phyloP scores from a whole-genome alignment of 78 protist genomes.

The Dictyostelium citrinum region DNA sequence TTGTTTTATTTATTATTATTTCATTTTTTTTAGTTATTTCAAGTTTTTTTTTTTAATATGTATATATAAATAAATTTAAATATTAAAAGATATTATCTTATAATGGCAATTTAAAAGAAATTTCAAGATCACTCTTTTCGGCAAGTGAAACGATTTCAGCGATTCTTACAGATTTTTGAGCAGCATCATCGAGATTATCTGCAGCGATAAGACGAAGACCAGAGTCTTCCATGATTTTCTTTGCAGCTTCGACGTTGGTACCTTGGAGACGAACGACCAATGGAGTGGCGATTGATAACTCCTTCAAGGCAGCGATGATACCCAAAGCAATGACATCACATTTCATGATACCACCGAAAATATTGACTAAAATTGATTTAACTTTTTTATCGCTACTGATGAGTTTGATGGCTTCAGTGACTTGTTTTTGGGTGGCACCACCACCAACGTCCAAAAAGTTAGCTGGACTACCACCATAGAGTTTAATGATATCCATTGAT shows the following conservation, averaged over 20 bases:
- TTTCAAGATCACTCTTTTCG: constrained; percentile 38
- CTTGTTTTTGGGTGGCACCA: constrained; percentile 92
- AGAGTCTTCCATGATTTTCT: constrained; percentile 80
- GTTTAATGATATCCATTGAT: constrained; percentile 97
- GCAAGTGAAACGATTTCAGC: constrained; percentile 74
- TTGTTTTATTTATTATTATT: not conserved
- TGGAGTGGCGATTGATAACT: constrained; percentile 80
- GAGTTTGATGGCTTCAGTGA: constrained; percentile 94
- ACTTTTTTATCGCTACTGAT: constrained; percentile 85
- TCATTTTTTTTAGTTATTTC: too few species aligned
- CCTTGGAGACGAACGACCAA: constrained; percentile 94
- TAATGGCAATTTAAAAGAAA: constrained; percentile 72
- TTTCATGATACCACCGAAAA: constrained; percentile 96
- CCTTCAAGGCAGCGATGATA: constrained; percentile 88
- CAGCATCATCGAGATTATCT: constrained; percentile 93
- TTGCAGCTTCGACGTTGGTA: constrained; percentile 88
- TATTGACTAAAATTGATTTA: constrained; percentile 93
- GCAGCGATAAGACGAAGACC: constrained; percentile 85
- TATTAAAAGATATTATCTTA: not conserved
- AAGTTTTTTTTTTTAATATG: not conserved
- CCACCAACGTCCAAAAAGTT: constrained; percentile 99
- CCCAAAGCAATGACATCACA: constrained; percentile 95
- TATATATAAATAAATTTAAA: not conserved
- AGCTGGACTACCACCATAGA: constrained; percentile 97
- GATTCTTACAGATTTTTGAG: constrained; percentile 82